A percentile compares a stretch with the other conserved stretches of the same genome.
phyloP scores from a whole-genome alignment of 148 eudicot genomes.

The Polygonum aviculare region DNA sequence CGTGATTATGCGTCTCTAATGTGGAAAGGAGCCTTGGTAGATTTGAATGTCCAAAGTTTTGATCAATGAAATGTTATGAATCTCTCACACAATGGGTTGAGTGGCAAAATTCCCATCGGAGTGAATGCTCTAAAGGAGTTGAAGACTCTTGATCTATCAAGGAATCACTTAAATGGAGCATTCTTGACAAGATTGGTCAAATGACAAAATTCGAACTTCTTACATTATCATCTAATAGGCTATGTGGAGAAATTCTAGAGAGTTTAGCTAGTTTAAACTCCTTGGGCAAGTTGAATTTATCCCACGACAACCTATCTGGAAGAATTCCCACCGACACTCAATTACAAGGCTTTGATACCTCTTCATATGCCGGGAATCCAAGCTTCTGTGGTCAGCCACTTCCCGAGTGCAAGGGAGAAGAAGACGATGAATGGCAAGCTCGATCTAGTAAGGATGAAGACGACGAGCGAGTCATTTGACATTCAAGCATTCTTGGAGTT shows the following conservation, averaged over 20 bases:
- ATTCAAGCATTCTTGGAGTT: too few species aligned
- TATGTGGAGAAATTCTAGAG: not conserved
- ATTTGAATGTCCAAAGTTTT: slow-evolving; percentile 1
- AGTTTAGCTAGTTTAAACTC: not conserved
- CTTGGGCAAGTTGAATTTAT: not conserved
- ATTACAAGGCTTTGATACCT: slow-evolving; percentile 22
- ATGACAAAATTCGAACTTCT: not conserved
- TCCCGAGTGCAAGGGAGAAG: slow-evolving; percentile 9
- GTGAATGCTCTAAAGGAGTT: not conserved
- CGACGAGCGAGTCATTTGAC: too few species aligned
- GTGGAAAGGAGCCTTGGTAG: slow-evolving; percentile 12
- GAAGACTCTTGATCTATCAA: not conserved
- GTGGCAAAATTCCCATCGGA: not conserved
- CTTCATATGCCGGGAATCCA: slow-evolving; percentile 23
- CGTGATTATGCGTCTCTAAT: not conserved
- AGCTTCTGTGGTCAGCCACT: slow-evolving; percentile 35
- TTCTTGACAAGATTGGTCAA: not conserved
- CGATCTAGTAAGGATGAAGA: too few species aligned
- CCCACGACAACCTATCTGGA: not conserved
- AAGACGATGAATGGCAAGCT: too few species aligned
- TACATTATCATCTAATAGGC: not conserved
- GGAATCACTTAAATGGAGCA: not conserved
- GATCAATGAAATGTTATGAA: not conserved
- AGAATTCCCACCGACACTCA: slow-evolving; percentile 1
- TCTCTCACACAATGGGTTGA: not conserved